Evolutionary conservation across 352 stramenopile genomes (phyloP), one percentile per base, ranked within the genome.

Genomic region (Phytophthora chlamydospora): DNA sequence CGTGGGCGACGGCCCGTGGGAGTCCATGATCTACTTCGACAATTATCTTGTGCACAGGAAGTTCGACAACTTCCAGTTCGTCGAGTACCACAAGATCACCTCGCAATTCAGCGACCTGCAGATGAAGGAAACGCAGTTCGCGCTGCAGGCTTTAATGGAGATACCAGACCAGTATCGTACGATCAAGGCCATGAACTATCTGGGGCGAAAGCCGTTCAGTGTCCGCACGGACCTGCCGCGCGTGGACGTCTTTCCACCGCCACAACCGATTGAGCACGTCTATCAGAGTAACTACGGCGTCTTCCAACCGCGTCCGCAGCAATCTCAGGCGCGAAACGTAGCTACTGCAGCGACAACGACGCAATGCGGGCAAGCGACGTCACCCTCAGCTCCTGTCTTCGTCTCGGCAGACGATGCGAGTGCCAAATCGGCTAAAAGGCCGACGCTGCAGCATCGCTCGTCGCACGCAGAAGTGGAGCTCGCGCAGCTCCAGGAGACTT

Each of bases 1-100:
- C 21, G 86, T 95, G 19, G 86, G 84, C 12, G 86, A 95, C 44
- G 84, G 84, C 3, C 86, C 86, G 40, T 95, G 83, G 84, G 83
- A 92, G 43, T 83, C 75, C 16, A 89, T 93, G 79, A 84, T 85
- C 38, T 84, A 90, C 57, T 90, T 91, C 60, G 83, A 92, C 64
- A 75, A 91, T 58, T 88, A 92, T 61, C 75, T 95, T 31, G 50
- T 83, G 24, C 66, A 90, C 62, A 79, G 84, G 51, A 78, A 85
- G 32, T 95, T 95, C 59, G 88, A 96, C 71, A 95, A 94, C 53
- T 94, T 96, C 50, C 83, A 94, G 58, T 95, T 95, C 52, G 82
- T 96, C 42, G 80, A 95, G 33, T 96, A 91, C 40, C 68, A 90
- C 58, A 90, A 89, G 69, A 83, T 88, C 38, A 76, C 68, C 2